Percentiles rank a stretch among this genome's conserved stretches.
Conservation (phyloP, 768 basidiomycete genomes). For the Phylloporus scabripes region DNA sequence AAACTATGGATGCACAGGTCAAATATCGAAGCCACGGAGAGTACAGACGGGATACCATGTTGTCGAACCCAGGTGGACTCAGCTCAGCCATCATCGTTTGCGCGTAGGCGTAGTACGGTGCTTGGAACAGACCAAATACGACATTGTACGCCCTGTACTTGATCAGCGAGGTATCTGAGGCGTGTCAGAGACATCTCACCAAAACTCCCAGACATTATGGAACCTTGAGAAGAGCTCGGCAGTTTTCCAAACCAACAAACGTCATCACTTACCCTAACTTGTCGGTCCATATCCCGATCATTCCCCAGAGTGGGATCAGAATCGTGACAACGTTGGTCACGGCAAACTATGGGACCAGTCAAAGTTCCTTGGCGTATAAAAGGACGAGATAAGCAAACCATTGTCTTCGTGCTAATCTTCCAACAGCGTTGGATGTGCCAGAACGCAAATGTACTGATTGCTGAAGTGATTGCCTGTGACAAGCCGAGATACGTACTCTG, state of each 20-base stretch:
- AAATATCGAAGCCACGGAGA: background rate
- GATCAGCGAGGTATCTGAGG: background rate
- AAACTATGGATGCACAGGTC: slow-evolving; percentile 42
- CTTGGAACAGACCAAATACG: slow-evolving; percentile 76
- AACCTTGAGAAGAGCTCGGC: slow-evolving; percentile 36
- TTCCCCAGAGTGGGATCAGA: slow-evolving; percentile 79
- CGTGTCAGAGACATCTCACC: slow-evolving; percentile 36
- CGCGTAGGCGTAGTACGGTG: slow-evolving; percentile 82
- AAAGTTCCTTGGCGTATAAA: background rate
- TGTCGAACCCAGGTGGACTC: slow-evolving; percentile 82
- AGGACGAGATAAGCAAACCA: slow-evolving; percentile 43
- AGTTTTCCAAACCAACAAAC: slow-evolving; percentile 2
- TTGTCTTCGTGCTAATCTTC: slow-evolving; percentile 76
- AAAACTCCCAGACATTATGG: slow-evolving; percentile 86
- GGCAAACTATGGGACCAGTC: slow-evolving; percentile 45
- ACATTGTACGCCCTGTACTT: slow-evolving; percentile 66
- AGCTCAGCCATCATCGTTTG: slow-evolving; percentile 90
- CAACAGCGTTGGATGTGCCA: slow-evolving; percentile 80
- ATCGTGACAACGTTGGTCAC: slow-evolving; percentile 74
- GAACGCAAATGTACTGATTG: slow-evolving; percentile 64
- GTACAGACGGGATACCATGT: slow-evolving; percentile 43
- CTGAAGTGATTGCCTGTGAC: slow-evolving; percentile 71
- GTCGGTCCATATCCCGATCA: slow-evolving; percentile 78
- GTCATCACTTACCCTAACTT: slow-evolving; percentile 54
- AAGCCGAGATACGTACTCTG: slow-evolving; percentile 76